Evolutionary conservation across 2,329 filamentous ascomycete genomes (phyloP), one percentile per base, ranked within the genome.

Genomic region (Neonectria faginata): DNA sequence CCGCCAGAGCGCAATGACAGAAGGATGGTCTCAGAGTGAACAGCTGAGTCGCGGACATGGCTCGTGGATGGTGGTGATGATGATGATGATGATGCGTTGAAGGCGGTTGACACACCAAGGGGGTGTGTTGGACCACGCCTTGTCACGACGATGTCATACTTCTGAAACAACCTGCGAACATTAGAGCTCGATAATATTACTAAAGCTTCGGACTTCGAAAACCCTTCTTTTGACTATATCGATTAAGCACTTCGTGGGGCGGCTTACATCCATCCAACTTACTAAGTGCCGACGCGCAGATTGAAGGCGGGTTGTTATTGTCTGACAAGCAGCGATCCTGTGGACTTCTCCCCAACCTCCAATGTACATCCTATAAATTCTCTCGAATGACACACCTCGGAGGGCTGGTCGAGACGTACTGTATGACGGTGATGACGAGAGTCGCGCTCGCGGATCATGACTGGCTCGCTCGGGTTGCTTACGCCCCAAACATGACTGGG

Each of bases 21-120:
- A 16, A 41, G 20, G 25, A 12, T n/a, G n/a, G 42, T 55, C 33
- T 55, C 31, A 33, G 48, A 42, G 18, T 41, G 44, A 31, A 39
- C 33, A 14, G 48, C 25, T 20, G 29, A 47, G 48, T 50, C 42
- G n/a, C 41, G 48, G 48, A 57, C 33, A 33, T 51, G 29, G 60
- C 33, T 25, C 5, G 25, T 25, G 25, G 47, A 42, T 53, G 60
- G 48, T 25, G 25, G 25, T 60, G 47, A 33, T 53, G 60, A 41
- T 22, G 22, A 22, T 60, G 51, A 41, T 42, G 29, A 52, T 57
- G 47, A 10, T 57, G 54, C 47, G 41, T 50, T 52, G n/a, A 41
- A n/a, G 20, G 22, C 44, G 39, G 25, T 53, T 53, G 60, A 52
- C 53, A n/a, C n/a, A n/a, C n/a, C n/a, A n/a, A 53, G 31, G 44